Evolutionary conservation across 1,139 yeast genomes (phyloP).

Genomic region (Candida dubliniensis): DNA sequence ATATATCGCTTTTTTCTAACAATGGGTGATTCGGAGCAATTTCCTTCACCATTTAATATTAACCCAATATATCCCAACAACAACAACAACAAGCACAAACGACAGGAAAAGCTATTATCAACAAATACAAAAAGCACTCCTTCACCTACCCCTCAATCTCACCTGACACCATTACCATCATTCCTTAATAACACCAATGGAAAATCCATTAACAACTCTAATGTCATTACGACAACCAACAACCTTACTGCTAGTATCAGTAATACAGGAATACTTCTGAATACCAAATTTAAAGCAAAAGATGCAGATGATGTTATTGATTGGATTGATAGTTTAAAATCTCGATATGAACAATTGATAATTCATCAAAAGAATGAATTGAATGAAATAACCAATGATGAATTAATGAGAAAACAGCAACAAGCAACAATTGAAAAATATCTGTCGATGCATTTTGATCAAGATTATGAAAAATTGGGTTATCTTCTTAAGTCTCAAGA

Average conservation of each 20-base stretch:
- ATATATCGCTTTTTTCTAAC: not conserved
- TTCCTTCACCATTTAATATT: slow-evolving; percentile 18
- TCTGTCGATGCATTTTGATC: slow-evolving; percentile 33
- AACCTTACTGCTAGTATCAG: not conserved
- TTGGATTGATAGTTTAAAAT: slow-evolving; percentile 52
- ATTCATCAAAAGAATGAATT: slow-evolving; percentile 31
- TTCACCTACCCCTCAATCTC: not conserved
- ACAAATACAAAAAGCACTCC: not conserved
- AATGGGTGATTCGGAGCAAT: slow-evolving; percentile 12
- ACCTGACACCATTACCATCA: slow-evolving; percentile 2
- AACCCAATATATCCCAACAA: slow-evolving; percentile 9
- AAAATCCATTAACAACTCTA: not conserved
- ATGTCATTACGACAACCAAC: not conserved
- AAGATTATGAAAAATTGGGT: slow-evolving; percentile 42
- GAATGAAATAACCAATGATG: slow-evolving; percentile 11
- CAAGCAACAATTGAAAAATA: slow-evolving; percentile 22
- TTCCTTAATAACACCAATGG: not conserved
- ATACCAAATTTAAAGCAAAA: not conserved
- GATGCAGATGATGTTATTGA: slow-evolving; percentile 39
- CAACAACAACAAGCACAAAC: not conserved
- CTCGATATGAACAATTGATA: slow-evolving; percentile 40
- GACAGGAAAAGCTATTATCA: too few relatives aligned
- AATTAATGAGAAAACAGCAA: slow-evolving; percentile 1
- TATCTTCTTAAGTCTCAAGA: slow-evolving; percentile 24
- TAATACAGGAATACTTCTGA: not conserved